Percentiles rank a stretch among this genome's conserved stretches.
Conservation (phyloP, 805 yeast species). For the Wickerhamiella sorbophila region DNA sequence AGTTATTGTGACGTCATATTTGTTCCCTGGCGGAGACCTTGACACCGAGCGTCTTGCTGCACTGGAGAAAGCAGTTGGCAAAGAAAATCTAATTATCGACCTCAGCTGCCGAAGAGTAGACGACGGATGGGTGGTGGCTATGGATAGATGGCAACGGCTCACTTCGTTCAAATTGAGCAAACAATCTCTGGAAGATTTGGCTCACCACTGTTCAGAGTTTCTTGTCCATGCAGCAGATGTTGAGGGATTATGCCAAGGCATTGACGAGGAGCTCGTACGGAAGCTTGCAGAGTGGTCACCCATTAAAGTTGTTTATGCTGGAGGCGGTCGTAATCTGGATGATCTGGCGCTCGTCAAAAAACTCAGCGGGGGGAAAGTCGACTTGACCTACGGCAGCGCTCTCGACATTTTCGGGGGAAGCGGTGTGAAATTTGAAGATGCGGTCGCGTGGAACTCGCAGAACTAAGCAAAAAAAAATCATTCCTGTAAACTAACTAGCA, state of each 20-base stretch:
- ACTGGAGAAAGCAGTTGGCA: constrained; percentile 46
- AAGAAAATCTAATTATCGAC: constrained; percentile 61
- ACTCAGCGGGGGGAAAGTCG: constrained; percentile 71
- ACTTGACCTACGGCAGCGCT: constrained; percentile 85
- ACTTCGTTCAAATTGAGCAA: constrained; percentile 47
- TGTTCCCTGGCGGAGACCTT: constrained; percentile 54
- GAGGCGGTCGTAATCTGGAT: constrained; percentile 69
- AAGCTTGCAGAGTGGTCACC: constrained; percentile 66
- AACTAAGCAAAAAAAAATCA: constrained; percentile 3
- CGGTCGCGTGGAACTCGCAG: constrained; percentile 56
- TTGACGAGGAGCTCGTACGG: constrained; percentile 63
- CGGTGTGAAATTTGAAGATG: constrained; percentile 60
- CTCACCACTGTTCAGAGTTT: constrained; percentile 68
- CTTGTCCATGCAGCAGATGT: constrained; percentile 97
- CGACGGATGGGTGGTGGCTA: constrained; percentile 79
- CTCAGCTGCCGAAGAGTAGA: constrained; percentile 59
- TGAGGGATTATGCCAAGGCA: constrained; percentile 89
- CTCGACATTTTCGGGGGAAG: constrained; percentile 90
- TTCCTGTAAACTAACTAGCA: background rate
- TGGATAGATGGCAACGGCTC: constrained; percentile 91
- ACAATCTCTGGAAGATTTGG: constrained; percentile 39
- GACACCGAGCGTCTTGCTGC: constrained; percentile 36
- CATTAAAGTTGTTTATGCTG: constrained; percentile 83
- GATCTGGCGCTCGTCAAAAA: constrained; percentile 55
- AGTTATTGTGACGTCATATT: constrained; percentile 83